Evolutionary conservation across 257 asterid genomes (phyloP).

Genomic region (Nicotiana obtusifolia): DNA sequence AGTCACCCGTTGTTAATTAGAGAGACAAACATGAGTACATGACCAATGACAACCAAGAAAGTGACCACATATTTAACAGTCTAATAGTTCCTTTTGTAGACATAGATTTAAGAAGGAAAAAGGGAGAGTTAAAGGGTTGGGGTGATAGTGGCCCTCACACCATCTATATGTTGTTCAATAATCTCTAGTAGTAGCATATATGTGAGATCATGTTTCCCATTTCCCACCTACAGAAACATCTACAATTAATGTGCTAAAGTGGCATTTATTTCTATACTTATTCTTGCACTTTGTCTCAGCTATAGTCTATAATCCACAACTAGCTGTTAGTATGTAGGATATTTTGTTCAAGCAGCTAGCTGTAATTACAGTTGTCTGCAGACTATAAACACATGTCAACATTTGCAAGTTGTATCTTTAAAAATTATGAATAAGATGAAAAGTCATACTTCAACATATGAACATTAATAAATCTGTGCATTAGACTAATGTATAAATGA

Average conservation of each 20-base stretch:
- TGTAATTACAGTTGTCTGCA: constrained; percentile 1
- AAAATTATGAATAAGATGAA: neutral
- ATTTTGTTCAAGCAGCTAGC: neutral
- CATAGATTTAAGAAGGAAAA: neutral
- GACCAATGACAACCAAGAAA: constrained; percentile 3
- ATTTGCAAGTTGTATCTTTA: neutral
- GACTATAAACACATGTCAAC: neutral
- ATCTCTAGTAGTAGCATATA: neutral
- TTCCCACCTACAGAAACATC: neutral
- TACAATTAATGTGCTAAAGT: neutral
- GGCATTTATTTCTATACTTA: neutral
- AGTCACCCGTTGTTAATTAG: neutral
- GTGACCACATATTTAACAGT: neutral
- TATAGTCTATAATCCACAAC: neutral
- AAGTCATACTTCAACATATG: neutral
- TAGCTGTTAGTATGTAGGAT: neutral
- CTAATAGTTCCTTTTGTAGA: neutral
- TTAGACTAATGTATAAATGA: neutral
- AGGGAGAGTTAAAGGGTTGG: neutral
- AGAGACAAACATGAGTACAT: constrained; percentile 4
- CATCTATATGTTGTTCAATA: neutral
- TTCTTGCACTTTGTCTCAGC: neutral
- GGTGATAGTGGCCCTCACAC: neutral
- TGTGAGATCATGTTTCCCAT: constrained; percentile 7
- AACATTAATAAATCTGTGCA: neutral